Evolutionary conservation across 805 yeast species (phyloP), one percentile per base, ranked within the genome.

Genomic region (Citeromyces matritensis): DNA sequence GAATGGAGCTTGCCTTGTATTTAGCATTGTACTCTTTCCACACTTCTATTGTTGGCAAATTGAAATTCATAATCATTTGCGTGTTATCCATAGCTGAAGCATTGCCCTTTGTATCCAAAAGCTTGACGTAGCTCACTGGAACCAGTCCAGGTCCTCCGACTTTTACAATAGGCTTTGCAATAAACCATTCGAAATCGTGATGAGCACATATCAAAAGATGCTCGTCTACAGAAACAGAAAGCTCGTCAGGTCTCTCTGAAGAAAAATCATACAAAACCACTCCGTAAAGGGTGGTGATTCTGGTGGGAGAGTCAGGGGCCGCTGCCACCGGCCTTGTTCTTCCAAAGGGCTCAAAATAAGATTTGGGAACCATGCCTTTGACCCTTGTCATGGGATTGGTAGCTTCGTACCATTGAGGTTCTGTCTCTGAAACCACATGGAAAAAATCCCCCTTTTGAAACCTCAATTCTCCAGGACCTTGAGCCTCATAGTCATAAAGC

Each of bases 101-200:
- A 62, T 42, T 63, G 58, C 34, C 78, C 15, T 73, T 60, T 36
- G 85, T 65, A 51, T 91, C 94, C 26, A 88, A 72, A 24, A 88
- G 67, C 46, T 84, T 82, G 15, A 91, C 91, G 45, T 81, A 91
- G 12, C 82, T 70, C 4, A 83, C 86, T 0, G 99, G 98, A 6
- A 91, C 93, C 29, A 91, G 63, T 1, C 99, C 98, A 0, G 97
- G 97, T 1, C 96, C 98, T 15, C 98, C 97, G 25, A 91, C 60
- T 33, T 96, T 63, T 37, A 88, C 93, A 27, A 91, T 81, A 9
- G 95, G 95, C 51, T 91, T 91, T 4, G 96, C 97, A 37, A 91
- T 91, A 44, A 85, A 86, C 99, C 99, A 91, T 56, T 93, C 99
- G 40, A 64, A 80, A 34, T 84, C 85, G 48, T 88, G 94, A 53